Evolutionary conservation across 345 rosid species (phyloP), one percentile per base, ranked within the genome.

Genomic region (Salix koriyanagi): DNA sequence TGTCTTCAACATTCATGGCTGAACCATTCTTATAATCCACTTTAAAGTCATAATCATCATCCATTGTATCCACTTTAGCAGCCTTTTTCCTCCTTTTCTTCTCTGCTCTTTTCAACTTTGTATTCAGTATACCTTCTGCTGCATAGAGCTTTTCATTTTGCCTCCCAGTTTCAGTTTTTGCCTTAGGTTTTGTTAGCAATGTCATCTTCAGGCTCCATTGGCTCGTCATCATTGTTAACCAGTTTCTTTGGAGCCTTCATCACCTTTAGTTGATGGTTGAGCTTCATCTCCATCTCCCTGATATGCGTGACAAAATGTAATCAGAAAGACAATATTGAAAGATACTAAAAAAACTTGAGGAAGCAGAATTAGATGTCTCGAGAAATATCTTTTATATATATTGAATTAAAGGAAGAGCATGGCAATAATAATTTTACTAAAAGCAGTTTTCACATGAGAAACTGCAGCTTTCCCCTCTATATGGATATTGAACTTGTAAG

Each of bases 131-230:
- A 41, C 90, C 91, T 75, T 92, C 92, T 7, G 80, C 92, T 25
- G 75, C 65, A 69, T 92, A 96, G 7, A 96, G 80, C 85, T 91
- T 89, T 87, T 83, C 86, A 74, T 93, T 93, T 84, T 93, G 99
- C 81, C 67, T 85, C 60, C 88, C 74, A 18, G 80, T 30, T 62
- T 78, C 80, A 5, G 86, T 80, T 83, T 82, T 81, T 52, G 77
- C 89, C 84, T 81, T 83, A 1, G 67, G 19, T 64, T 80, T 80
- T 87, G 71, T 76, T 80, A 2, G 68, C 79, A 28, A 77, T 85
- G 7, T 79, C 85, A 32, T 78, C 88, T 50, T 81, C 88, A 34
- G 69, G 78, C 62, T 50, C 83, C 89, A 88, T 85, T 9, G 84
- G 67, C 82, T 88, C 81, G 66, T 90, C 94, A 65, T 34, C 87